Evolutionary conservation across 805 yeast genomes (phyloP), one percentile per base, ranked within the genome.

Genomic region (Schwanniomyces yamadae): DNA sequence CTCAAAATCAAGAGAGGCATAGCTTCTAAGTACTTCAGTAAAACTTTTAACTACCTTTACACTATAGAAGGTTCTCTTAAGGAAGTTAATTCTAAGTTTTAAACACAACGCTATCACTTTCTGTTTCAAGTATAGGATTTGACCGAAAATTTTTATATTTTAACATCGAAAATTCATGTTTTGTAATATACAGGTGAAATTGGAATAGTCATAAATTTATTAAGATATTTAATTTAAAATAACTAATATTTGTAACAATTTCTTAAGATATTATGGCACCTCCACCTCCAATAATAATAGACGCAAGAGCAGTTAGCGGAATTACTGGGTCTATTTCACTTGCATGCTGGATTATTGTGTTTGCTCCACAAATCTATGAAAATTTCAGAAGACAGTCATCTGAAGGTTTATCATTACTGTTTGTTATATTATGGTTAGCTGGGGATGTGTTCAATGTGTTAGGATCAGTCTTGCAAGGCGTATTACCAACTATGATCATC

Each of bases 321-420:
- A 82, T 85, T 37, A 79, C 84, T 13, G 86, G 84, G 41, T 87
- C 95, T 9, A 88, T 93, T 23, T 91, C 98, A 13, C 77, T 91
- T 31, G 95, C 97, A 11, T 93, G 97, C 59, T 91, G 99, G 99
- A 83, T 93, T 41, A 90, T 93, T 32, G 99, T 91, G 12, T 91
- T 93, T 69, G 95, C 95, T 24, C 98, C 98, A 8, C 98, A 91
- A 57, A 84, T 93, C 29, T 90, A 88, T 59, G 97, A 93, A 55
- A 91, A 90, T 47, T 89, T 86, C 54, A 72, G 74, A 42, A 69
- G 98, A 53, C 82, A 86, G 58, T 80, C 89, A 23, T 80, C 95
- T 5, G 97, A 93, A 37, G 97, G 98, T 5, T 72, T 93, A 13
- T 89, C 97, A 6, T 61, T 90, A 25, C 68, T 85, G 44, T 93